phyloP scores from a whole-genome alignment of 139 green algal species.

The Coelastrella sp. region DNA sequence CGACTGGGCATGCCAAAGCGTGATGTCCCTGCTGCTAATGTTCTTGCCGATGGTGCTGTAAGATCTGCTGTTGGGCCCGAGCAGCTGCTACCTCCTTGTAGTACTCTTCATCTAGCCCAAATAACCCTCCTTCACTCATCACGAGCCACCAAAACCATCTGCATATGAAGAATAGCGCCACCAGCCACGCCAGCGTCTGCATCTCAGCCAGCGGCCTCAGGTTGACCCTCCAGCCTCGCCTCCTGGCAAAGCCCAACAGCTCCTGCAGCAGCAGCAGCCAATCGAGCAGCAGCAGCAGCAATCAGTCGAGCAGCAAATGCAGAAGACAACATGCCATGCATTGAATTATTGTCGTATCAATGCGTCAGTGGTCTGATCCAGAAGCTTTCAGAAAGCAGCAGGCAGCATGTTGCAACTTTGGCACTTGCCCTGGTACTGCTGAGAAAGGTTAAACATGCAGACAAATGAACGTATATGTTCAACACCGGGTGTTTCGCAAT shows the following conservation, averaged over 20 bases:
- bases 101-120: constrained; percentile 31
- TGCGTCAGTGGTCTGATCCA: too few species aligned
- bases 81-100: not conserved
- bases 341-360: too few species aligned
- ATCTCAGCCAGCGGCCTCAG: constrained; percentile 81
- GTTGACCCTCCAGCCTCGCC: constrained; percentile 73
- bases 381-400: too few species aligned
- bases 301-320: not conserved
- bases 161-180: constrained; percentile 44
- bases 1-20: not conserved
- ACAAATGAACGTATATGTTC: too few species aligned
- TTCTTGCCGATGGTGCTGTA: constrained; percentile 18
- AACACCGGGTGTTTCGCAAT: too few species aligned
- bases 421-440: too few species aligned
- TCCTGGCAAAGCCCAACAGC: constrained; percentile 42
- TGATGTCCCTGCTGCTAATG: not conserved
- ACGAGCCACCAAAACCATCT: not conserved
- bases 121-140: constrained; percentile 22
- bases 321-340: not conserved
- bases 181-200: constrained; percentile 70
- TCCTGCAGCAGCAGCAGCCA: constrained; percentile 56
- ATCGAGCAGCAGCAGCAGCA: not conserved
- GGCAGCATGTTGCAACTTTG: too few species aligned
- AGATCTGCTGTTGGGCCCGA: not conserved
- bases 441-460: too few species aligned